Evolutionary conservation across 805 yeast genomes (phyloP).

Genomic region (Pichia occidentalis): DNA sequence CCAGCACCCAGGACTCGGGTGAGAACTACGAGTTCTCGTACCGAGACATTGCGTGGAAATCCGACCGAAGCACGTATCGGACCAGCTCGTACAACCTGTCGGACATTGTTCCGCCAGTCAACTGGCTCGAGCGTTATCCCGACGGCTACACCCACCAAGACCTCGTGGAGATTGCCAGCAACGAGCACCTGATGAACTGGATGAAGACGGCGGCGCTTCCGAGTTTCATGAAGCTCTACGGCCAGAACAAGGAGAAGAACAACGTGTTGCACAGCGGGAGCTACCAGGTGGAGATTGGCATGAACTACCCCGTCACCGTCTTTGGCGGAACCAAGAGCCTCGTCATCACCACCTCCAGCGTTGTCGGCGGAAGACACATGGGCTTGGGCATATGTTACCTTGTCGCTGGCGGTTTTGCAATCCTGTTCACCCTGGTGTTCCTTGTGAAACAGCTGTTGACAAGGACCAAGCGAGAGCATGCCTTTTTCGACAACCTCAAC

Average conservation of each 20-base stretch:
- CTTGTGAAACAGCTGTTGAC: conserved; percentile 71
- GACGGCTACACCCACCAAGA: conserved; percentile 82
- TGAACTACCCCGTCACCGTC: conserved; percentile 74
- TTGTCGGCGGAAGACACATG: conserved; percentile 83
- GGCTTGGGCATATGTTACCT: conserved; percentile 80
- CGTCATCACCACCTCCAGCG: conserved; percentile 72
- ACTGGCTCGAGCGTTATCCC: conserved; percentile 76
- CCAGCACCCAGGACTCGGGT: conserved; percentile 22
- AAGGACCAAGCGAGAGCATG: conserved; percentile 24
- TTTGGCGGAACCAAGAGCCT: conserved; percentile 89
- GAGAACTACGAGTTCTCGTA: conserved; percentile 39
- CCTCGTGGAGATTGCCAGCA: conserved; percentile 63
- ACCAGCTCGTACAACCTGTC: conserved; percentile 59
- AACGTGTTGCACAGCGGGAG: conserved; percentile 49
- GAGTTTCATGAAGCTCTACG: conserved; percentile 75
- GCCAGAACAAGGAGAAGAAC: conserved; percentile 55
- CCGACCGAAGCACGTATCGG: conserved; percentile 68
- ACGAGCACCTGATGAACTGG: conserved; percentile 94
- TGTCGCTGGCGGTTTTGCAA: conserved; percentile 72
- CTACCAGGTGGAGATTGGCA: conserved; percentile 58
- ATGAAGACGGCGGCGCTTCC: conserved; percentile 97
- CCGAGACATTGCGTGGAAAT: conserved; percentile 75
- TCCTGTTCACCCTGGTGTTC: conserved; percentile 67
- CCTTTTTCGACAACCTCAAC: conserved; percentile 24
- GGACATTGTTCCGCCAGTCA: conserved; percentile 89